Conservation (phyloP, 2,329 filamentous ascomycete species). For the Periglandula ipomoeae region DNA sequence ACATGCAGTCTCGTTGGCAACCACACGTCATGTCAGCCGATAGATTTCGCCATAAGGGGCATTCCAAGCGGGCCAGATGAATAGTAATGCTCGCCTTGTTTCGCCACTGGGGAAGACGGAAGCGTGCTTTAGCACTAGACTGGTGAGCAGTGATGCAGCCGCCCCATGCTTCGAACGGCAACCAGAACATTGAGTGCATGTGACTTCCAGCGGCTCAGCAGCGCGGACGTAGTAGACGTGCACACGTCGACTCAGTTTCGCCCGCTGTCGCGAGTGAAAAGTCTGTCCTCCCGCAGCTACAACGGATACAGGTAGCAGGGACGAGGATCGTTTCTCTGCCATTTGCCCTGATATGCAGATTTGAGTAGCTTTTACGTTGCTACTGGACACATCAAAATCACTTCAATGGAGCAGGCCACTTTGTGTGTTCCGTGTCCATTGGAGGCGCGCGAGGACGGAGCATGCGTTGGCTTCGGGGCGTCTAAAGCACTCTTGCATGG, state of each 20-base stretch:
- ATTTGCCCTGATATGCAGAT: conserved; percentile 1
- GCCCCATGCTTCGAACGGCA: not conserved
- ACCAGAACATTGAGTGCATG: not conserved
- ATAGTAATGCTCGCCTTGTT: too few species aligned
- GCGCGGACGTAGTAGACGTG: not conserved
- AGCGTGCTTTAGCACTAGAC: not conserved
- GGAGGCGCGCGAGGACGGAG: not conserved
- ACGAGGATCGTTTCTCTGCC: not conserved
- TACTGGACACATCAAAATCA: not conserved
- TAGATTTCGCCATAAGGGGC: too few species aligned
- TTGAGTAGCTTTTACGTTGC: conserved; percentile 1
- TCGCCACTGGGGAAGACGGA: not conserved
- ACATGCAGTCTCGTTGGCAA: too few species aligned
- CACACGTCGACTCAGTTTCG: not conserved
- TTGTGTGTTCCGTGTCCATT: not conserved
- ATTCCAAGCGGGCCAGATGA: too few species aligned
- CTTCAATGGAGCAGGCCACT: not conserved
- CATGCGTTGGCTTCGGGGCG: conserved; percentile 2
- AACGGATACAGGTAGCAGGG: not conserved
- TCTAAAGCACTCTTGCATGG: conserved; percentile 1
- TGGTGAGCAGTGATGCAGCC: not conserved
- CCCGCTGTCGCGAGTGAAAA: not conserved
- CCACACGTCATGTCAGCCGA: not conserved
- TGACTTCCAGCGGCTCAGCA: not conserved
- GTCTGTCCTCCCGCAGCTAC: not conserved